Evolutionary conservation across 192 early-diverging fungal species (phyloP), one percentile per base, ranked within the genome.

Genomic region (Podila minutissima): DNA sequence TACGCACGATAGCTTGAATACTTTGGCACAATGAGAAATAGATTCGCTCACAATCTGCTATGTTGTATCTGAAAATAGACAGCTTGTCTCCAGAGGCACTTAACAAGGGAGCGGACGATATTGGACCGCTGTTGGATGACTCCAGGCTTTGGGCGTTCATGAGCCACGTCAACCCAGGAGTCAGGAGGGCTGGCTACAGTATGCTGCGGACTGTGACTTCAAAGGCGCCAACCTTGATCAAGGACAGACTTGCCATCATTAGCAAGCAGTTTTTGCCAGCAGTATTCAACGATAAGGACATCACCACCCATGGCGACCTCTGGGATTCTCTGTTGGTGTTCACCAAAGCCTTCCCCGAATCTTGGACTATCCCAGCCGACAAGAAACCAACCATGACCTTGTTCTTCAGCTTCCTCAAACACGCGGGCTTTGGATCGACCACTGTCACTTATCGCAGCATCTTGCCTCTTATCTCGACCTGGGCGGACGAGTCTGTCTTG

Each of bases 281-380:
- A 46, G 90, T 87, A 33, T 95, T 98, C 76, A 75, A 71, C 1
- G 96, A 98, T 64, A 91, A 88, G 83, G 94, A 96, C 24, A 64
- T 86, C 0, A 83, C 87, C 5, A 92, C 88, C 24, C 93, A 95
- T 65, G 83, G 88, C 7, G 94, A 95, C 28, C 84, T 99, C 75
- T 97, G 96, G 96, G 95, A 97, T 68, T 85, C 97, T 9, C 74
- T 98, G 9, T 81, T 98, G 64, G 68, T 95, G 12, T 84, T 93
- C 28, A 95, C 93, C 2, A 94, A 91, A 81, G 88, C 83, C 37
- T 92, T 89, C 53, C 92, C 93, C 4, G 71, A 88, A 37, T 87
- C 86, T 6, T 94, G 93, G 93, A 67, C 82, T 28, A 74, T 84
- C 26, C 59, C 73, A 29, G 82, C 69, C 17, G 83, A 88, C 48